Evolutionary conservation across 2,329 filamentous ascomycete species (phyloP).

Genomic region (Nothomitra cinnamomea): DNA sequence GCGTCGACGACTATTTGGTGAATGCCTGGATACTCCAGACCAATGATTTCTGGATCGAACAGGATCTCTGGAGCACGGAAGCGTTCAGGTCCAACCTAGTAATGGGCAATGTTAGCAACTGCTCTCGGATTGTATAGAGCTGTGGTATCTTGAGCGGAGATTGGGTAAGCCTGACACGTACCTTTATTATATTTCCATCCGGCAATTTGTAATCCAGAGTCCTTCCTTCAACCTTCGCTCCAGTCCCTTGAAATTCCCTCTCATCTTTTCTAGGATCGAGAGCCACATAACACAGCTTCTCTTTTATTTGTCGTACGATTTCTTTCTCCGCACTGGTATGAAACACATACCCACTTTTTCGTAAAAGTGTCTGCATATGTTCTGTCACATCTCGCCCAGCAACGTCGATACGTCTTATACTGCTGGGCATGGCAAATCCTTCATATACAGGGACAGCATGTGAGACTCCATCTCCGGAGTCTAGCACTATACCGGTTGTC

Average conservation of each 20-base stretch:
- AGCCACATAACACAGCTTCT: slow-evolving; percentile 83
- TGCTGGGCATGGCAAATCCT: slow-evolving; percentile 90
- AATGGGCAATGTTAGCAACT: slow-evolving; percentile 7
- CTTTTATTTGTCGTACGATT: slow-evolving; percentile 94
- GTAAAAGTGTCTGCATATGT: slow-evolving; percentile 74
- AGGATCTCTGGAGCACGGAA: slow-evolving; percentile 95
- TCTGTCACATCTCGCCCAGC: slow-evolving; percentile 93
- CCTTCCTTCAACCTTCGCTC: slow-evolving; percentile 62
- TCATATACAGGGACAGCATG: slow-evolving; percentile 97
- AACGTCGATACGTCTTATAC: slow-evolving; percentile 89
- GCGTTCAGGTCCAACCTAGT: slow-evolving; percentile 72
- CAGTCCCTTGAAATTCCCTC: slow-evolving; percentile 69
- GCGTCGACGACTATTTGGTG: slow-evolving; percentile 97
- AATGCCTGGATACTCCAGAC: slow-evolving; percentile 88
- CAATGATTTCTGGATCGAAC: slow-evolving; percentile 93
- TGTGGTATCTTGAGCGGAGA: slow-evolving; percentile 5
- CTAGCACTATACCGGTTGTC: slow-evolving; percentile 89
- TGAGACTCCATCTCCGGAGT: slow-evolving; percentile 89
- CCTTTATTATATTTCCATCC: slow-evolving; percentile 87
- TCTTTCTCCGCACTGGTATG: slow-evolving; percentile 98
- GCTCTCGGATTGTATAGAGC: neutral
- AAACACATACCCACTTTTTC: slow-evolving; percentile 87
- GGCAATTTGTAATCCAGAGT: slow-evolving; percentile 76
- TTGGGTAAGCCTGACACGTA: slow-evolving; percentile 21
- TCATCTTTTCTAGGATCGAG: slow-evolving; percentile 84